Evolutionary conservation across 441 rosid species (phyloP).

Genomic region (Daphne laureola): DNA sequence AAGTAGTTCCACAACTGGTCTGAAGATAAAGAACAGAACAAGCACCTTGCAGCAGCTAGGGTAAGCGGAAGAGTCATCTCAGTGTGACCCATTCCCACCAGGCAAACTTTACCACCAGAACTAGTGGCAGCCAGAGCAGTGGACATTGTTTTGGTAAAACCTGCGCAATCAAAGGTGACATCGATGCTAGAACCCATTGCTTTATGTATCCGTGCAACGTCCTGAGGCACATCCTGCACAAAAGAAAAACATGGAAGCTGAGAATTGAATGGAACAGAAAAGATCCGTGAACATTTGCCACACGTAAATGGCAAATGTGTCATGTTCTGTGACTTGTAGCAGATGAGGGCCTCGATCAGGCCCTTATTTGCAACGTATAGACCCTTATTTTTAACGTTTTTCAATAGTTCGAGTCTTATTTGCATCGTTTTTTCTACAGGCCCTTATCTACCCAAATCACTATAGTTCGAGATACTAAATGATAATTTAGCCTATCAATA

Average conservation of each 20-base stretch:
- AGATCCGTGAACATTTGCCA: neutral
- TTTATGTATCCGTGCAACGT: constrained; percentile 47
- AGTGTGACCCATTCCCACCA: constrained; percentile 82
- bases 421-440: too few relatives aligned
- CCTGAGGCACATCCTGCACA: constrained; percentile 51
- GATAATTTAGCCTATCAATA: too few relatives aligned
- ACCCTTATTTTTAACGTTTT: too few relatives aligned
- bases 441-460: too few relatives aligned
- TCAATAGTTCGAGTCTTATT: too few relatives aligned
- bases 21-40: constrained; percentile 4
- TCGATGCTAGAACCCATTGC: constrained; percentile 57
- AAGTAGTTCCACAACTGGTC: neutral
- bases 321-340: too few relatives aligned
- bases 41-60: constrained; percentile 83
- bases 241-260: neutral
- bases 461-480: too few relatives aligned
- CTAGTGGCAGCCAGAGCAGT: constrained; percentile 68
- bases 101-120: constrained; percentile 85
- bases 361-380: too few relatives aligned
- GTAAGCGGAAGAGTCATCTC: constrained; percentile 83
- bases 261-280: constrained; percentile 3
- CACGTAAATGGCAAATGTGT: too few relatives aligned
- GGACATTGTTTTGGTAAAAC: constrained; percentile 80
- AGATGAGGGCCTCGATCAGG: too few relatives aligned
- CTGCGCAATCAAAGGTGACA: constrained; percentile 76